Evolutionary conservation across 179 eudicot genomes (phyloP), one percentile per base, ranked within the genome.

Genomic region (Actinidia arguta): DNA sequence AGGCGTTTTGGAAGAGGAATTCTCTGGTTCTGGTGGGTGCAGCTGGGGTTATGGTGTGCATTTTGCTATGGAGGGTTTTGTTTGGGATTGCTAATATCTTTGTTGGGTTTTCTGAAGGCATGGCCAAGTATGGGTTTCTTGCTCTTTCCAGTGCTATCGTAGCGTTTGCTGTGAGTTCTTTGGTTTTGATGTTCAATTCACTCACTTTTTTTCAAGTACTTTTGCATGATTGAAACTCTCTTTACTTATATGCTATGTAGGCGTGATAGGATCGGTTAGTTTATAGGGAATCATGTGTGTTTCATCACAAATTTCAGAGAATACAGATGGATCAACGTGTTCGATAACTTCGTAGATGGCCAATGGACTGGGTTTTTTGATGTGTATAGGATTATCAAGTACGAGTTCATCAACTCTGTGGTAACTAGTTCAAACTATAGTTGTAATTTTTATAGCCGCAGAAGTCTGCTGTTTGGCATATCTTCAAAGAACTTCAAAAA

Each of bases 61-160:
- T 96, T 86, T 52, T 93, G 76, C 82, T 96, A 74, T 95, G 98
- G 98, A 92, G 93, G 92, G 81, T 92, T 25, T 81, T 96, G 95
- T 95, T 96, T 91, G 98, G 98, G 39, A 87, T 95, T 85, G 98
- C 98, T 20, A 90, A 87, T 55, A 88, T 92, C 62, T 91, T 95
- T 88, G 86, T 96, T 64, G 98, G 99, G 51, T 92, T 96, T 17
- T 96, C 98, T 20, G 98, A 96, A 83, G 98, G 98, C 86, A 90
- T 96, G 99, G 98, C 98, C 56, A 95, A 93, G 92, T 96, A 95
- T 86, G 99, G 98, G 39, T 95, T 96, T 81, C 94, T 95, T 79
- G 99, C 99, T 79, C 97, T 96, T 84, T 95, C 99, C 50, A 82
- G 87, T 82, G 91, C 98, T 83, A 92, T 96, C 42, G 99, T 96